phyloP scores from a whole-genome alignment of 2,329 filamentous ascomycete species.

The Aspergillus awamori region DNA sequence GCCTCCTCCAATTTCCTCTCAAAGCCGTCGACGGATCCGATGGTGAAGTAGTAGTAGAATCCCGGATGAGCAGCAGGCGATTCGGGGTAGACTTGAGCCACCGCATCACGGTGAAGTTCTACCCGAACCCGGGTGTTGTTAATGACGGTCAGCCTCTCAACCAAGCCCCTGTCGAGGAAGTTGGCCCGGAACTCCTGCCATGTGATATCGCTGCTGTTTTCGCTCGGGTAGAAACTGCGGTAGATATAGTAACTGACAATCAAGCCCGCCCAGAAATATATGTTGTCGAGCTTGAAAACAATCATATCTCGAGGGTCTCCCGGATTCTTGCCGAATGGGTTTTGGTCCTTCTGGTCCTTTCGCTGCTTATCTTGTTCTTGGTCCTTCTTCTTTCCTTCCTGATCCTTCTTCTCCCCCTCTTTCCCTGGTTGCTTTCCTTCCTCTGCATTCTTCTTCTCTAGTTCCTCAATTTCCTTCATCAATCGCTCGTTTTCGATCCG shows the following conservation, averaged over 20 bases:
- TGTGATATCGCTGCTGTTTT: constrained; percentile 78
- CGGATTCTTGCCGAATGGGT: constrained; percentile 31
- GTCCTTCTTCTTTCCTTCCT: constrained; percentile 19
- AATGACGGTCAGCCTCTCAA: constrained; percentile 86
- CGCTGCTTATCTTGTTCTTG: constrained; percentile 31
- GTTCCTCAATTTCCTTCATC: constrained; percentile 15
- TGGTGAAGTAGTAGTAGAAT: constrained; percentile 90
- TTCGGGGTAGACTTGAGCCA: constrained; percentile 73
- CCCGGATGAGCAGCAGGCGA: constrained; percentile 68
- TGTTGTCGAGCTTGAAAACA: constrained; percentile 55
- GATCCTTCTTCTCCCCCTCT: constrained; percentile 29
- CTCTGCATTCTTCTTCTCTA: constrained; percentile 18
- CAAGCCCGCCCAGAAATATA: constrained; percentile 54
- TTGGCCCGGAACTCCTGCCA: constrained; percentile 96
- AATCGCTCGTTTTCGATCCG: constrained; percentile 33
- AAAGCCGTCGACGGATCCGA: constrained; percentile 91
- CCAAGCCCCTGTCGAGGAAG: constrained; percentile 93
- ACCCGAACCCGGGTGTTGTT: constrained; percentile 78
- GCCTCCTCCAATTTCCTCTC: constrained; percentile 86
- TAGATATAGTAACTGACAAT: constrained; percentile 67
- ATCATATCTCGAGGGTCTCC: constrained; percentile 39
- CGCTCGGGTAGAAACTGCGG: constrained; percentile 66
- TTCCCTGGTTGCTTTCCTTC: constrained; percentile 17
- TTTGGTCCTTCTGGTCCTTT: constrained; percentile 27
- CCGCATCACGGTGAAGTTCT: constrained; percentile 74